These are phyloP conservation scores for Staphylotrichum longicolle DNA, from an alignment of 495 filamentous ascomycete species.

Conservation along the genomic window DNA sequence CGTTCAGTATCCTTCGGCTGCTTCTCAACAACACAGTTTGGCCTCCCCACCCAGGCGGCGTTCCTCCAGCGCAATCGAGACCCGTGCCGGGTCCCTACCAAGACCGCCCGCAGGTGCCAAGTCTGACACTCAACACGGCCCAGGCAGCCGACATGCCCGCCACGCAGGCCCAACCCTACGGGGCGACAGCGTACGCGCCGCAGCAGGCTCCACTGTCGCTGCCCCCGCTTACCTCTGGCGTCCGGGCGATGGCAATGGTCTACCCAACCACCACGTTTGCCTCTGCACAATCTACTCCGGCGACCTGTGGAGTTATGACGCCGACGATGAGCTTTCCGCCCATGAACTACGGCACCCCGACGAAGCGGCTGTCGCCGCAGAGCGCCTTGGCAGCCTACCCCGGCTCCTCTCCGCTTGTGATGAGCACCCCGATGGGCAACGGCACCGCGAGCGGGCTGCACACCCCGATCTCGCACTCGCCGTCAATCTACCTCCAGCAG, in stretches of 20 bases:
- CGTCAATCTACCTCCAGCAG: conserved; percentile 60
- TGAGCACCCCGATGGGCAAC: conserved; percentile 24
- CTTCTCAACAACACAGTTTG: conserved; percentile 31
- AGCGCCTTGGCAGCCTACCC: conserved; percentile 35
- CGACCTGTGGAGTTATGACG: conserved; percentile 36
- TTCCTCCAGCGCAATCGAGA: conserved; percentile 29
- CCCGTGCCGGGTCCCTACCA: conserved; percentile 20
- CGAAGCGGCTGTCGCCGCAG: conserved; percentile 40
- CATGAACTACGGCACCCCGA: conserved; percentile 42
- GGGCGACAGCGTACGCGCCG: conserved; percentile 30
- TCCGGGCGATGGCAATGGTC: conserved; percentile 52
- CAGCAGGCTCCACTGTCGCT: conserved; percentile 43
- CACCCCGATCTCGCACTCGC: conserved; percentile 55
- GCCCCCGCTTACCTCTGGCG: conserved; percentile 44
- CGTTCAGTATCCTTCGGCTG: conserved; percentile 31
- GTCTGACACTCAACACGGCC: conserved; percentile 45
- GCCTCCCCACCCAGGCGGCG: conserved; percentile 30
- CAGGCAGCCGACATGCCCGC: conserved; percentile 14
- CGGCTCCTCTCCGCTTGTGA: conserved; percentile 51
- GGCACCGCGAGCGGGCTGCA: conserved; percentile 43
- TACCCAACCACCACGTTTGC: conserved; percentile 39
- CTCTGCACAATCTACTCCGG: conserved; percentile 29
- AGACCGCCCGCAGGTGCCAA: conserved; percentile 41
- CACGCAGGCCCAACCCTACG: conserved; percentile 22
- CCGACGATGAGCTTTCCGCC: conserved; percentile 30